phyloP scores from a whole-genome alignment of 768 basidiomycete species.

The Boletus pseudo-olivaceus region DNA sequence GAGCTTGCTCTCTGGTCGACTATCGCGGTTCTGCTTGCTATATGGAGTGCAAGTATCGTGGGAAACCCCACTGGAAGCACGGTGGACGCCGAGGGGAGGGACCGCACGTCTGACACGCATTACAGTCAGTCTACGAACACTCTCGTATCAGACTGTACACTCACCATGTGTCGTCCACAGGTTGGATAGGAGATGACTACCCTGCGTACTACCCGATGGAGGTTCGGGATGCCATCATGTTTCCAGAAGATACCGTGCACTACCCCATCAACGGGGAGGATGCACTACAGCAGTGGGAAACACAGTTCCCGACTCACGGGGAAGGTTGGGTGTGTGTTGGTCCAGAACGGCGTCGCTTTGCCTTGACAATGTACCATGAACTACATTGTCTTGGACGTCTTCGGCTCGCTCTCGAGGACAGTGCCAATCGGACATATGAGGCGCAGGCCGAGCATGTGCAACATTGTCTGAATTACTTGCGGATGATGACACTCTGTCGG shows the following conservation, averaged over 20 bases:
- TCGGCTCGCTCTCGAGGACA: conserved; percentile 20
- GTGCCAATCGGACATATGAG: conserved; percentile 14
- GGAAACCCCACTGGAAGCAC: not conserved
- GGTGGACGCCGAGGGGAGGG: not conserved
- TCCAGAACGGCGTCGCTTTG: conserved; percentile 30
- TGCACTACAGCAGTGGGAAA: conserved; percentile 18
- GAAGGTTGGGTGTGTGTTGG: conserved; percentile 26
- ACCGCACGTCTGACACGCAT: not conserved
- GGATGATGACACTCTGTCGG: conserved; percentile 43
- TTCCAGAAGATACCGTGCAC: conserved; percentile 27
- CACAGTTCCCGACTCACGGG: conserved; percentile 20
- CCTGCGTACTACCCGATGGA: conserved; percentile 26
- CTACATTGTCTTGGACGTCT: conserved; percentile 36
- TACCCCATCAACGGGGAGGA: conserved; percentile 25
- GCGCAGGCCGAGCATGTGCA: conserved; percentile 24
- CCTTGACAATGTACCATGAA: conserved; percentile 37
- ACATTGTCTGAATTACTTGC: conserved; percentile 49
- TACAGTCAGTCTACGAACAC: conserved; percentile 15
- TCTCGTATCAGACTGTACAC: not conserved
- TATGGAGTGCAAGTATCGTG: conserved; percentile 18
- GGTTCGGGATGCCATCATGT: conserved; percentile 18
- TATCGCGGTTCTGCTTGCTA: conserved; percentile 14
- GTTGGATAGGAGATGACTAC: conserved; percentile 27
- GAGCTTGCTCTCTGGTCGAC: conserved; percentile 25
- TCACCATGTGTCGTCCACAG: conserved; percentile 6